These are phyloP conservation scores for Teunomyces aglyptinius DNA, from an alignment of 805 yeast species.

Conservation along the genomic window DNA sequence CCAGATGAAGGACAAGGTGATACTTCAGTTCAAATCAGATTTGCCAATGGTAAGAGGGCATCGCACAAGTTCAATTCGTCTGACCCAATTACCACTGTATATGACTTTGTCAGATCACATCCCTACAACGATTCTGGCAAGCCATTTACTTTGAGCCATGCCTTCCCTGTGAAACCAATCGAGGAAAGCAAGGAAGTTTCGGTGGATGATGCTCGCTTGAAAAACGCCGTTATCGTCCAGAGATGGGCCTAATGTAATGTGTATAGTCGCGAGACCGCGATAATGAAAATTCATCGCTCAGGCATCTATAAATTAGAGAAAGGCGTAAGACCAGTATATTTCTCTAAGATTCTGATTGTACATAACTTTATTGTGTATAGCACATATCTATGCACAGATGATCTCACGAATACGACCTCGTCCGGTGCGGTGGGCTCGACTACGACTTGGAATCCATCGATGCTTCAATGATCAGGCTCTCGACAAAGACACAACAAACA, in stretches of 20 bases:
- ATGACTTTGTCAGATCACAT: constrained; percentile 58
- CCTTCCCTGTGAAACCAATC: constrained; percentile 79
- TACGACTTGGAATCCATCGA: neutral
- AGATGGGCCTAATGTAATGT: constrained; percentile 52
- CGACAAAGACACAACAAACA: neutral
- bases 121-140: constrained; percentile 47
- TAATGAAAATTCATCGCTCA: neutral
- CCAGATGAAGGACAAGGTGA: constrained; percentile 50
- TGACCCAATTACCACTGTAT: constrained; percentile 65
- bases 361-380: too few relatives aligned
- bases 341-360: too few relatives aligned
- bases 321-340: neutral
- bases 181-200: constrained; percentile 50
- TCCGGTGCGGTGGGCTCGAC: neutral
- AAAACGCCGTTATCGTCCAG: constrained; percentile 86
- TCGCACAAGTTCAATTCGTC: constrained; percentile 61
- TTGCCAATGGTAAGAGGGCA: constrained; percentile 75
- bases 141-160: constrained; percentile 65
- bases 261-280: constrained; percentile 1
- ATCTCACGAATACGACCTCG: neutral
- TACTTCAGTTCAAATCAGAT: constrained; percentile 73
- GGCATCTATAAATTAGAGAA: neutral
- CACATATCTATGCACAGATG: too few relatives aligned
- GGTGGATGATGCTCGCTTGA: constrained; percentile 71
- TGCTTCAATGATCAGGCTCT: neutral